phyloP scores from a whole-genome alignment of 2,329 filamentous ascomycete species.

The Aspergillus versicolor region DNA sequence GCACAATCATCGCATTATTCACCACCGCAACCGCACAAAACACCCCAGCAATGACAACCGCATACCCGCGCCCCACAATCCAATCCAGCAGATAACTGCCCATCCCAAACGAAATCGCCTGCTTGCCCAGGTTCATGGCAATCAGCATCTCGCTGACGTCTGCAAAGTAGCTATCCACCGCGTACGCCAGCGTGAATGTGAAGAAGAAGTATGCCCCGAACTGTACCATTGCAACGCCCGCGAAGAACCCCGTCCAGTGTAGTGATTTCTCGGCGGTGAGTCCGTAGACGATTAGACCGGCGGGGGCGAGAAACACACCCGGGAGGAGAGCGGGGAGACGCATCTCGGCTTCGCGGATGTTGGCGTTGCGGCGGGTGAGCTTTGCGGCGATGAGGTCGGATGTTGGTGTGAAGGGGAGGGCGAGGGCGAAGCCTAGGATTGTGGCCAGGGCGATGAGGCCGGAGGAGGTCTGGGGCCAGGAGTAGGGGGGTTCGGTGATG shows the following conservation, averaged over 20 bases:
- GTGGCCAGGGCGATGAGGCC: conserved; percentile 48
- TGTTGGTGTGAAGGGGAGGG: conserved; percentile 46
- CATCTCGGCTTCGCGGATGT: conserved; percentile 45
- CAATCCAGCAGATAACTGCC: conserved; percentile 53
- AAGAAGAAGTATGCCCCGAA: conserved; percentile 57
- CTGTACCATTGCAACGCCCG: conserved; percentile 50
- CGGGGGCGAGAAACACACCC: conserved; percentile 30
- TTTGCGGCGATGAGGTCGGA: conserved; percentile 41
- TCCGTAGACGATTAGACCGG: conserved; percentile 33
- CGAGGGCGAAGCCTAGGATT: conserved; percentile 37
- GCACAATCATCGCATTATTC: conserved; percentile 50
- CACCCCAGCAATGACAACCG: conserved; percentile 52
- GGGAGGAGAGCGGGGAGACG: conserved; percentile 24
- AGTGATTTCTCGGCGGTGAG: conserved; percentile 31
- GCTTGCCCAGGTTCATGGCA: conserved; percentile 59
- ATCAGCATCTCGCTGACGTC: conserved; percentile 65
- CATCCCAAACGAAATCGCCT: conserved; percentile 56
- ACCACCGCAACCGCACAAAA: conserved; percentile 50
- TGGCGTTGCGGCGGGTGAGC: conserved; percentile 37
- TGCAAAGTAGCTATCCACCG: conserved; percentile 58
- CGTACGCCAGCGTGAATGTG: conserved; percentile 60
- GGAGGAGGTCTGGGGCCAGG: conserved; percentile 47
- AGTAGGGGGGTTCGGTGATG: conserved; percentile 47
- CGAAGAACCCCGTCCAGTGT: conserved; percentile 47
- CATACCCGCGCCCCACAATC: conserved; percentile 51